A percentile compares a stretch with the other conserved stretches of the same genome.
phyloP scores from a whole-genome alignment of 208 protist genomes.

The Wallacemonas sp. region DNA sequence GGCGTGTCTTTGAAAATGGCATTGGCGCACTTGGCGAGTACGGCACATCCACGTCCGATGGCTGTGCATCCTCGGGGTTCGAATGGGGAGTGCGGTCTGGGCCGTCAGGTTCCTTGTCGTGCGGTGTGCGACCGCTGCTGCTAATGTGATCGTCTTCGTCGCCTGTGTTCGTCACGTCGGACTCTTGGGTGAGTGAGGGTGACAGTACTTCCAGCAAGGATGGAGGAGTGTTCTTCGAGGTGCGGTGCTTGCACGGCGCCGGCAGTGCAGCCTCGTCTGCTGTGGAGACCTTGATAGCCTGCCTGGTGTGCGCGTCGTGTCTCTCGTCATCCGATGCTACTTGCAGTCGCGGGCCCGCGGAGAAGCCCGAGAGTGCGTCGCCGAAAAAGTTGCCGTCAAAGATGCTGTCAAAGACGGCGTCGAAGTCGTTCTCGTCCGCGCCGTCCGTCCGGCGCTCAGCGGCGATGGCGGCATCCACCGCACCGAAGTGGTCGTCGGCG shows the following conservation, averaged over 20 bases:
- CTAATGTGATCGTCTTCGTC: not conserved
- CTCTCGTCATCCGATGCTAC: not conserved
- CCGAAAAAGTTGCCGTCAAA: conserved; percentile 9
- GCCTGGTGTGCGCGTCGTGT: not conserved
- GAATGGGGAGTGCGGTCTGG: not conserved
- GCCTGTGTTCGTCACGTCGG: not conserved
- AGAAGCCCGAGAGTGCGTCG: not conserved
- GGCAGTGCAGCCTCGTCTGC: no score
- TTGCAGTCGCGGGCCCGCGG: not conserved
- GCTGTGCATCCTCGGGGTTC: not conserved
- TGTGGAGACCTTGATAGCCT: no score
- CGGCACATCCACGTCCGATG: not conserved
- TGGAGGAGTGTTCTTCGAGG: no score
- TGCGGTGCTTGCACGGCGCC: no score
- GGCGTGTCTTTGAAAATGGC: not conserved
- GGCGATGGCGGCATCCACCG: conserved; percentile 7
- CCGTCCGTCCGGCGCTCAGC: not conserved
- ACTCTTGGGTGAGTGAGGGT: not conserved
- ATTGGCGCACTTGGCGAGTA: conserved; percentile 3
- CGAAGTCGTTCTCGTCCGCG: not conserved
- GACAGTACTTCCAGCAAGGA: no score
- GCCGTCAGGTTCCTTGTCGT: not conserved
- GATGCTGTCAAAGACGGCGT: conserved; percentile 12
- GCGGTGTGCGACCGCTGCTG: not conserved
- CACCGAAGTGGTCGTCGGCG: not conserved